Conservation (phyloP, 169 alveolate genomes). For the Cryptosporidium sp. region DNA sequence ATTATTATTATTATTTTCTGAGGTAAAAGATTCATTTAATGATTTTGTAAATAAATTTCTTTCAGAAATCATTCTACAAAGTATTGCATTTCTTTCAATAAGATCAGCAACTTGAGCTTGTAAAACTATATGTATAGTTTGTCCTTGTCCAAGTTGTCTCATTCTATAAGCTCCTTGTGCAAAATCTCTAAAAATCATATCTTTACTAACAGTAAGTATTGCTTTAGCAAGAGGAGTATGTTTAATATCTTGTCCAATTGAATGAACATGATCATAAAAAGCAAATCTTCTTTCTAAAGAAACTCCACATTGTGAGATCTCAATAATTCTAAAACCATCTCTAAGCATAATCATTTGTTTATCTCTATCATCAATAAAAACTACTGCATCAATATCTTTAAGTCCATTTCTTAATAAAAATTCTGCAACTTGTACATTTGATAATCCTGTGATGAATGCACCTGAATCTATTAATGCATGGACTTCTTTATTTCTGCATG, state of each 20-base stretch:
- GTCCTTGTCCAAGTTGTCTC: conserved; percentile 89
- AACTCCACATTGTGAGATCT: conserved; percentile 87
- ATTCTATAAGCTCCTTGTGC: conserved; percentile 94
- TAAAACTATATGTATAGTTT: conserved; percentile 83
- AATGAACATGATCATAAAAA: conserved; percentile 93
- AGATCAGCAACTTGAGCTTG: conserved; percentile 85
- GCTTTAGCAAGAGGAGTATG: conserved; percentile 91
- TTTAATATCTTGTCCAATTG: conserved; percentile 92
- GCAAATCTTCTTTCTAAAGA: conserved; percentile 88
- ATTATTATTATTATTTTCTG: no score
- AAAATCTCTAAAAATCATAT: conserved; percentile 88
- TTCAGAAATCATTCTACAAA: conserved; percentile 32
- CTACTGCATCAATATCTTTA: conserved; percentile 85
- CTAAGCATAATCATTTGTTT: conserved; percentile 79
- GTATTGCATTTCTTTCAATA: conserved; percentile 73
- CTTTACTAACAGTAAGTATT: conserved; percentile 89
- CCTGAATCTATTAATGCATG: conserved; percentile 90
- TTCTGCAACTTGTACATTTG: conserved; percentile 83
- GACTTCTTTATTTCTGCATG: conserved; percentile 46
- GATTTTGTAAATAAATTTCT: conserved; percentile 21
- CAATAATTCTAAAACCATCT: conserved; percentile 81
- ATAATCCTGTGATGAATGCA: conserved; percentile 86
- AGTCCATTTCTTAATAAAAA: conserved; percentile 83
- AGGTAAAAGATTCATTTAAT: conserved; percentile 73
- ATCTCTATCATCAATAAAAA: conserved; percentile 78